Evolutionary conservation across 164 flowering plant species (phyloP).

Genomic region (Nymphaea colorata): DNA sequence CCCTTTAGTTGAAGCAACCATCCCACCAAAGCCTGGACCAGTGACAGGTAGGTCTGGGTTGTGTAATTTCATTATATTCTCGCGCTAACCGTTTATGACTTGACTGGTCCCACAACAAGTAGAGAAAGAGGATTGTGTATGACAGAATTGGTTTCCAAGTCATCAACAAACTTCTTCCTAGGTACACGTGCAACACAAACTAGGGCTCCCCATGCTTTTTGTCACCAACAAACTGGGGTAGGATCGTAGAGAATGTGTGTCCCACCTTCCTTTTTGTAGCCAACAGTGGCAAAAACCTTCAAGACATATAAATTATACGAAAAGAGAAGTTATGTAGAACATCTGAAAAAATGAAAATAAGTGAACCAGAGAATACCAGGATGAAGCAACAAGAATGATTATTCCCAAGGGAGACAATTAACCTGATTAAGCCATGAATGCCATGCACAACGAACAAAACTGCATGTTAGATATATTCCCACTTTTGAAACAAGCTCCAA

Average conservation of each 20-base stretch:
- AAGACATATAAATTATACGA: neutral
- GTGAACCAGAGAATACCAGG: neutral
- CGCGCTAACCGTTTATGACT: slow-evolving; percentile 89
- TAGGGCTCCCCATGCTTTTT: slow-evolving; percentile 63
- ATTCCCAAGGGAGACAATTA: slow-evolving; percentile 6
- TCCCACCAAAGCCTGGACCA: slow-evolving; percentile 97
- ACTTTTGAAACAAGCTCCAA: slow-evolving; percentile 86
- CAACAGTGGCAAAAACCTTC: slow-evolving; percentile 79
- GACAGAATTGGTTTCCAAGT: slow-evolving; percentile 68
- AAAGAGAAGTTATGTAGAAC: neutral
- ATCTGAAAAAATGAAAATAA: neutral
- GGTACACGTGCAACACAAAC: slow-evolving; percentile 97
- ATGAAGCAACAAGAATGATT: neutral
- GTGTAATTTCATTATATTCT: slow-evolving; percentile 74
- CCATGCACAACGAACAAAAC: slow-evolving; percentile 95
- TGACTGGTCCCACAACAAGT: slow-evolving; percentile 90
- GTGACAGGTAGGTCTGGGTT: slow-evolving; percentile 89
- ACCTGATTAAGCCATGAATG: slow-evolving; percentile 95
- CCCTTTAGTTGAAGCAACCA: slow-evolving; percentile 78
- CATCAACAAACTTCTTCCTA: slow-evolving; percentile 83
- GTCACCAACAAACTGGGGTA: slow-evolving; percentile 38
- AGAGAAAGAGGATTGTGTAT: slow-evolving; percentile 98
- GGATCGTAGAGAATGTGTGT: slow-evolving; percentile 94
- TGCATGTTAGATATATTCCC: slow-evolving; percentile 81
- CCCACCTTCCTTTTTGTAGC: slow-evolving; percentile 85